These are phyloP conservation scores for Fistulifera pelliculosa DNA, from an alignment of 108 stramenopile genomes.

Conservation along the genomic window DNA sequence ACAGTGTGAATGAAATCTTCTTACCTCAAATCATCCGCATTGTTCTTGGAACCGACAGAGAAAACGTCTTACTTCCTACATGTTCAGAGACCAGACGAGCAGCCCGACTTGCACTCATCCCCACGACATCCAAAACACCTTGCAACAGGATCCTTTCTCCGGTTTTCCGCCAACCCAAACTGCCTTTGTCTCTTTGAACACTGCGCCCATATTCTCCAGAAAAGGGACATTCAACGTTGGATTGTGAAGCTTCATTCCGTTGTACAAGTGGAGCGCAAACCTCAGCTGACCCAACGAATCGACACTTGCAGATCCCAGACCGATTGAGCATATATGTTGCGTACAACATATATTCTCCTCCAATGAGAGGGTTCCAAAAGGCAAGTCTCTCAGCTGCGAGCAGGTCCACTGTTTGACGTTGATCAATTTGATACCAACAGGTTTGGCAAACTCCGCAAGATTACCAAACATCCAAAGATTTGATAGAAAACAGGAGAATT, in stretches of 20 bases:
- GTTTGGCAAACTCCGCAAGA: not conserved
- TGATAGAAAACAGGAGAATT: not conserved
- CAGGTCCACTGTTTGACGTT: too few species aligned
- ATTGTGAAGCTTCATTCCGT: not conserved
- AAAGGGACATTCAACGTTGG: not conserved
- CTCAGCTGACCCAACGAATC: slow-evolving; percentile 2
- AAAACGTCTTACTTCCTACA: too few species aligned
- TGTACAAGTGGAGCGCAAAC: slow-evolving; percentile 3
- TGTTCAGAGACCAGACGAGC: too few species aligned
- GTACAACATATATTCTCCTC: slow-evolving; percentile 1
- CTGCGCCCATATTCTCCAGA: not conserved
- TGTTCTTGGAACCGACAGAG: not conserved
- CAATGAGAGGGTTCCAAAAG: slow-evolving; percentile 8
- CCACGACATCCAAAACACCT: slow-evolving; percentile 8
- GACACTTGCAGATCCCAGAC: slow-evolving; percentile 1
- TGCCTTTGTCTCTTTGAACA: not conserved
- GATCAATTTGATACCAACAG: not conserved
- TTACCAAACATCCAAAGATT: not conserved
- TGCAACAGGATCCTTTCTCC: not conserved
- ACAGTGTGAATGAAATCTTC: slow-evolving; percentile 4
- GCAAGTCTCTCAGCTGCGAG: not conserved
- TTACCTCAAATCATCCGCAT: not conserved
- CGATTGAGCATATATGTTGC: slow-evolving; percentile 1
- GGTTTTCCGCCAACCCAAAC: slow-evolving; percentile 6
- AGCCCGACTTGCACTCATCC: not conserved